phyloP scores from a whole-genome alignment of 1,284 basidiomycete species.

The Marasmius fiardii region DNA sequence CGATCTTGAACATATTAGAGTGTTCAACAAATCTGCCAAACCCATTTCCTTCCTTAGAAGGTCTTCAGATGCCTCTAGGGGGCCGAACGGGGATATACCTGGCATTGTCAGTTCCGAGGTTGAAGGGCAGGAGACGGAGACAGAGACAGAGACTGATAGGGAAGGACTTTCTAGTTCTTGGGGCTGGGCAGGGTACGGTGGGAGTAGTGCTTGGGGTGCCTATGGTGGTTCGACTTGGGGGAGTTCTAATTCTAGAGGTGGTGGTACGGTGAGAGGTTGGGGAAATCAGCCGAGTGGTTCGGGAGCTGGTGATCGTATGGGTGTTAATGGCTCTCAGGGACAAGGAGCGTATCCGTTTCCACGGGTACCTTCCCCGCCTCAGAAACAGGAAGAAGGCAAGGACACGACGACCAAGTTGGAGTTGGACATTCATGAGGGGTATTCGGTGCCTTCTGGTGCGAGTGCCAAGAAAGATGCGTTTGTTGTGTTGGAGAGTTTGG shows the following conservation, averaged over 20 bases:
- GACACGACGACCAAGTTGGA: conserved; percentile 1
- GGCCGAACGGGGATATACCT: not conserved
- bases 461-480: conserved; percentile 26
- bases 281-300: not conserved
- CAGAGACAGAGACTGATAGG: conserved; percentile 65
- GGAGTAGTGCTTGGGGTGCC: no score
- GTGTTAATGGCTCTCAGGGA: not conserved
- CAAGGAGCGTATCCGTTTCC: conserved; percentile 1
- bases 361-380: conserved; percentile 1
- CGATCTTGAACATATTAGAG: conserved; percentile 77
- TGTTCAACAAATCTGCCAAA: conserved; percentile 81
- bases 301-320: not conserved
- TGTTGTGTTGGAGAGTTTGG: not conserved
- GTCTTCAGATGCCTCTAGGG: not conserved
- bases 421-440: not conserved
- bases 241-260: no score
- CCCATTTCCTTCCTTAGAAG: conserved; percentile 45
- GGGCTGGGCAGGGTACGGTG: not conserved
- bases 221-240: no score
- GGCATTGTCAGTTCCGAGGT: conserved; percentile 17
- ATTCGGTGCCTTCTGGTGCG: conserved; percentile 16
- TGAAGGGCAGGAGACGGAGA: conserved; percentile 71
- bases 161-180: not conserved
- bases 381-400: conserved; percentile 1
- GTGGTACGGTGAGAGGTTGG: not conserved